Evolutionary conservation across 2,329 filamentous ascomycete species (phyloP).

Genomic region (Colletotrichum limetticola): DNA sequence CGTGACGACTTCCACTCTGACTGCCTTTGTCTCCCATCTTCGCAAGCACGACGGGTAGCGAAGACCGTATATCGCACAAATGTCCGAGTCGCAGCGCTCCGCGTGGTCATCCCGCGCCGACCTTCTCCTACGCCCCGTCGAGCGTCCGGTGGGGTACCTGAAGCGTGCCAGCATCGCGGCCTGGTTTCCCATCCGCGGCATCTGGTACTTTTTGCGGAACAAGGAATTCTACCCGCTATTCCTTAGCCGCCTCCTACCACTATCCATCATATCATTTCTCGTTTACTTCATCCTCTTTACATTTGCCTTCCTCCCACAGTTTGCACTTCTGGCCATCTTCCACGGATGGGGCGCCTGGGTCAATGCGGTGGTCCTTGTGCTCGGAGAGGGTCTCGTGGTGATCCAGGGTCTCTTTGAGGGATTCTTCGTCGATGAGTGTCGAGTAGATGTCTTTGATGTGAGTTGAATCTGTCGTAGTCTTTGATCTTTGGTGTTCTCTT

Average conservation of each 20-base stretch:
- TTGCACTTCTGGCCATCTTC: conserved; percentile 88
- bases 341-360: conserved; percentile 90
- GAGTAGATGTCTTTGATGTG: conserved; percentile 87
- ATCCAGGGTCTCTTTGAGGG: conserved; percentile 78
- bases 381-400: conserved; percentile 83
- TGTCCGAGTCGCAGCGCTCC: conserved; percentile 23
- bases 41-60: neutral
- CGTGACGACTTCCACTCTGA: neutral
- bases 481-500: neutral
- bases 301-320: conserved; percentile 89
- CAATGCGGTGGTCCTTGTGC: conserved; percentile 85
- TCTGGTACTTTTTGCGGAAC: conserved; percentile 83
- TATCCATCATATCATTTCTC: conserved; percentile 83
- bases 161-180: conserved; percentile 57
- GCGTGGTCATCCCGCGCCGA: conserved; percentile 30
- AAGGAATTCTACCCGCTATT: conserved; percentile 87
- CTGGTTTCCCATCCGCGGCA: conserved; percentile 74
- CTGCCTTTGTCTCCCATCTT: no score
- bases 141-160: conserved; percentile 54
- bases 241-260: conserved; percentile 78
- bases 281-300: conserved; percentile 89
- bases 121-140: conserved; percentile 37
- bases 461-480: conserved; percentile 42
- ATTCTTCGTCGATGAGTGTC: conserved; percentile 82
- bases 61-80: neutral